Evolutionary conservation across 257 asterid genomes (phyloP).

Genomic region (Petrea volubilis): DNA sequence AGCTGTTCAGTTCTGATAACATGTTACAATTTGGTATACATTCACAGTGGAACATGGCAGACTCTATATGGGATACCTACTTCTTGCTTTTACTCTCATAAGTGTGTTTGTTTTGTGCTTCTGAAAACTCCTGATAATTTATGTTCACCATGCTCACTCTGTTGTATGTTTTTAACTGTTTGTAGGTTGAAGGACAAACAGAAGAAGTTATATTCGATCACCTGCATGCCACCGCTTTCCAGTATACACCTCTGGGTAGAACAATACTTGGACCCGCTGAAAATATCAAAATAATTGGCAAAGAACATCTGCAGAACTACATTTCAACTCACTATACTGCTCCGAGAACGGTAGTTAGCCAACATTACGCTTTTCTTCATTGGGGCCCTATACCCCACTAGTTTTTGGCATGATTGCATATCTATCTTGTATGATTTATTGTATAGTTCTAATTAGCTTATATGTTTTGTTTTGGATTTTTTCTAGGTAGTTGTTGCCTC

Average conservation of each 20-base stretch:
- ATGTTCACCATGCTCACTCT: constrained; percentile 10
- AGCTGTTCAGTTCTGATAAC: not conserved
- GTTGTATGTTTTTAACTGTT: constrained; percentile 12
- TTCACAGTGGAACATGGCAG: not conserved
- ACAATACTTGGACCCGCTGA: constrained; percentile 90
- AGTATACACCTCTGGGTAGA: constrained; percentile 81
- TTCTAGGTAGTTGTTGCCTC: constrained; percentile 73
- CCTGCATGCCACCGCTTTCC: constrained; percentile 96
- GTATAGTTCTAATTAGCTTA: constrained; percentile 1
- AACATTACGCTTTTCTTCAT: not conserved
- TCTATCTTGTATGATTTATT: constrained; percentile 5
- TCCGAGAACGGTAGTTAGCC: constrained; percentile 62
- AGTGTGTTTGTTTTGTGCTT: constrained; percentile 4
- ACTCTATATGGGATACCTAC: not conserved
- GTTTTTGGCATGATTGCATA: constrained; percentile 12
- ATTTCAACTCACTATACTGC: constrained; percentile 81
- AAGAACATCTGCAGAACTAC: constrained; percentile 57
- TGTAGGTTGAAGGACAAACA: constrained; percentile 80
- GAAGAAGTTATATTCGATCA: constrained; percentile 94
- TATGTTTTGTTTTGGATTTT: constrained; percentile 18
- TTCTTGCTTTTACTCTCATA: constrained; percentile 1
- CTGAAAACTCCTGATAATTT: not conserved
- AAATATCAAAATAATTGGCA: constrained; percentile 64
- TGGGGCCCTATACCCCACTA: constrained; percentile 3
- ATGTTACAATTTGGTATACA: not conserved